Base-by-base conservation (phyloP, 2,329 filamentous ascomycete genomes). In the Paecilomyces sp. region DNA sequence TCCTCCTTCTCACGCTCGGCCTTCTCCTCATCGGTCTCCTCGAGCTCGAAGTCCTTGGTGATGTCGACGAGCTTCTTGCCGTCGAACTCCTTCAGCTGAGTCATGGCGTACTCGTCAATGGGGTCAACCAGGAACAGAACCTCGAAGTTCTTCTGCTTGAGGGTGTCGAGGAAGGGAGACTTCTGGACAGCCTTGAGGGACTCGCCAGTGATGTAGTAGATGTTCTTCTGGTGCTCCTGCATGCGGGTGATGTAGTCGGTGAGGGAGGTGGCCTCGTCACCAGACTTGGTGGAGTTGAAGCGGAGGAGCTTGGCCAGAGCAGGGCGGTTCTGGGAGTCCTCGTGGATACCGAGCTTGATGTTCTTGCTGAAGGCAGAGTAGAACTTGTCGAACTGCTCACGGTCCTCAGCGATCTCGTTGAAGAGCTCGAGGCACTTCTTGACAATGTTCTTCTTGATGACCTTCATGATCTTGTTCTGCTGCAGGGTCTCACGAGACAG, bases 391-490 rank as follows among this genome's bases (percentile, higher is more conserved):
- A 99, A 99, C 81, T 97, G 91, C 88, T 99, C 94, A 82, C 96
- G 96, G 83, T 99, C 94, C 86, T 99, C 94, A 61, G 94, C 88
- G 66, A 99, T 99, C 85, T 99, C 94, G 74, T 88, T 87, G 89
- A 99, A 99, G 79, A 99, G 91, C 86, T 99, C 94, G 68, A 99
- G 91, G 67, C 91, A 91, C 91, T 99, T 99, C 92, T 97, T 99
- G 86, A 99, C 92, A 68, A 99, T 96, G 89, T 99, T 99, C 92
- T 99, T 99, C 88, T 95, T 96, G 87, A 97, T 97, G 80, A 97
- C 94, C 90, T 97, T 97, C 94, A 97, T 97, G 86, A 99, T 99
- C 92, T 97, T 97, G 90, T 97, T 99, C 86, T 97, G 94, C 84
- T 99, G 94, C 56, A 99, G 91, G 61, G 93, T 97, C 88, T 99